Evolutionary conservation across 306 rosid species (phyloP), one percentile per base, ranked within the genome.

Genomic region (Ormosia semicastrata): DNA sequence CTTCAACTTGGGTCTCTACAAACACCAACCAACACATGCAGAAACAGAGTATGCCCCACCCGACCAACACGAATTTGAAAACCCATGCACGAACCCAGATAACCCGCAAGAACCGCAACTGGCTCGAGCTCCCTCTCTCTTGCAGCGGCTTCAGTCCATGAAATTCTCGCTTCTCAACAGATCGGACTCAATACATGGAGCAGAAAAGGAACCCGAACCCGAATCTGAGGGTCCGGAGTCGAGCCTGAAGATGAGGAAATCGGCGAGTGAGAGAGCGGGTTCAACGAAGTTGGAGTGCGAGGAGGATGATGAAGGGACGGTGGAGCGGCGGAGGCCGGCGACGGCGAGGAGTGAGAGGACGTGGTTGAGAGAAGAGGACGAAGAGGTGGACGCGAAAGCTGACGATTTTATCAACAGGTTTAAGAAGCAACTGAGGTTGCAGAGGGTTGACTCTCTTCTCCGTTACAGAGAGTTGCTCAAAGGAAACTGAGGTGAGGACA

Each of bases 361-460:
- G 83, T 13, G 77, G 78, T 52, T 6, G 2, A 73, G 4, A 5
- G 92, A 77, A 6, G 94, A 89, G 4, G 90, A 89, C 15, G 92
- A 53, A 4, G 54, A 49, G 24, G 97, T 95, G 3, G 98, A 95
- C 17, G 90, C 86, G 4, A 91, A 86, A 57, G 97, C 98, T 0
- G 98, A 95, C 41, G 97, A 95, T 80, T 93, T 95, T 40, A 95
- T 95, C 0, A 95, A 85, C 84, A 90, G 66, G 76, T 95, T 95
- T 66, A 93, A 82, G 83, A 89, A 90, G 83, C 99, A 95, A 65
- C 76, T 95, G 56, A 85, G 63, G 85, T 74, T 93, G 82, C 99
- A 95, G 82, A 89, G 97, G 85, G 81, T 93, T 3, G 85, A 91
- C 2, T 93, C 99, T 7, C 50, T 93, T 37, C 64, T 87, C 66